Evolutionary conservation across 1,284 basidiomycete species (phyloP).

Genomic region (Ceratobasidium sp.): DNA sequence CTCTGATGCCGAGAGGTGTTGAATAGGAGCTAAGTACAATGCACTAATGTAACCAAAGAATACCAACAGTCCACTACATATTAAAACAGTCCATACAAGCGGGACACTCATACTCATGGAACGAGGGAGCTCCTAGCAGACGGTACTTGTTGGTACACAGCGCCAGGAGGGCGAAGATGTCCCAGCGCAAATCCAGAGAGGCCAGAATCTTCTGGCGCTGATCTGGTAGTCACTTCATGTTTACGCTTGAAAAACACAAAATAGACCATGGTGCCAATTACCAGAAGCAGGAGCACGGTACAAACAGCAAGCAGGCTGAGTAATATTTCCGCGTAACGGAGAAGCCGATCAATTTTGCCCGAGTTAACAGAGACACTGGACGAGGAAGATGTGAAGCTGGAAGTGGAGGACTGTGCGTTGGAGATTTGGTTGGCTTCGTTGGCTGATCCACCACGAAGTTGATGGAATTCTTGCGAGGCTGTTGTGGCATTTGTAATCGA

Average conservation of each 20-base stretch:
- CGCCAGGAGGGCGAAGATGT: conserved; percentile 20
- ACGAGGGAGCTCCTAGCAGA: conserved; percentile 18
- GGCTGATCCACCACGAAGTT: conserved; percentile 61
- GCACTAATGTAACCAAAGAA: neutral
- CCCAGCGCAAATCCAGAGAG: conserved; percentile 3
- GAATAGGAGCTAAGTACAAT: neutral
- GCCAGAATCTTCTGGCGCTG: neutral
- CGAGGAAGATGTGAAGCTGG: neutral
- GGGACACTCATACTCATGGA: neutral
- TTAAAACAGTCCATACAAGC: neutral
- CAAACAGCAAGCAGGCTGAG: conserved; percentile 17
- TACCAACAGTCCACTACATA: conserved; percentile 1
- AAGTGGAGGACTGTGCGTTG: conserved; percentile 13
- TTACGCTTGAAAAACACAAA: conserved; percentile 26
- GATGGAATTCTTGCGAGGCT: conserved; percentile 73
- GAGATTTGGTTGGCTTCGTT: conserved; percentile 29
- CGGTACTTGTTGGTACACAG: conserved; percentile 18
- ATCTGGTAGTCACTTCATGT: neutral
- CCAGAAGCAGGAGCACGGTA: conserved; percentile 4
- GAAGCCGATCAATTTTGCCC: neutral
- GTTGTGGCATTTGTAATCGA: conserved; percentile 68
- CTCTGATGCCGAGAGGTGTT: neutral
- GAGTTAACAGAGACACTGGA: conserved; percentile 3
- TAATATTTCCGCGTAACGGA: conserved; percentile 20
- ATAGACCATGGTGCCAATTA: conserved; percentile 8